A percentile compares a stretch with the other conserved stretches of the same genome.
phyloP scores from a whole-genome alignment of 1,139 yeast species.

The Lizanozyma gosingica region DNA sequence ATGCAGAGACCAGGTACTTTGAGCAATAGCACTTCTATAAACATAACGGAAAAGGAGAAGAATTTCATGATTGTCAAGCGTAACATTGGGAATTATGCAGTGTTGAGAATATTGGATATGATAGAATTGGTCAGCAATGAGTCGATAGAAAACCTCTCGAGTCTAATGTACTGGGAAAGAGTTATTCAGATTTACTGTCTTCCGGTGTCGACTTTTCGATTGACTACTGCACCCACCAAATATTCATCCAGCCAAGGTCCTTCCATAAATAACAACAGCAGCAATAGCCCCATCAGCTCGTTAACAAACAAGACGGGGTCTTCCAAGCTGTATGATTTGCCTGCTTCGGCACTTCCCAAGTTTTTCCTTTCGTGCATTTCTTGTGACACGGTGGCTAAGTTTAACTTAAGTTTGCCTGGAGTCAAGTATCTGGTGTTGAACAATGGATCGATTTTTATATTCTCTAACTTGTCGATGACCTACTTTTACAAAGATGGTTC shows the following conservation, averaged over 20 bases:
- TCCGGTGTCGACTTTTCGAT: conserved; percentile 23
- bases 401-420: conserved; percentile 54
- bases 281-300: conserved; percentile 1
- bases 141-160: conserved; percentile 18
- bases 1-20: conserved; percentile 2
- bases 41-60: neutral
- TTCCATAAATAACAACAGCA: conserved; percentile 1
- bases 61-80: neutral
- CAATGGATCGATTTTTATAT: conserved; percentile 56
- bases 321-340: conserved; percentile 52
- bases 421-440: conserved; percentile 59
- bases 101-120: conserved; percentile 33
- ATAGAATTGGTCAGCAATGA: conserved; percentile 18
- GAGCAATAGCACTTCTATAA: neutral
- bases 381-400: conserved; percentile 42
- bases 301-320: neutral
- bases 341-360: conserved; percentile 58
- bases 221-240: conserved; percentile 14
- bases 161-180: conserved; percentile 31
- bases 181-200: conserved; percentile 26
- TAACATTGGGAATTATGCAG: conserved; percentile 26
- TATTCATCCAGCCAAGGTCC: neutral
- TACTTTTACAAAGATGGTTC: conserved; percentile 65
- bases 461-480: conserved; percentile 46
- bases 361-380: conserved; percentile 47